phyloP scores from a whole-genome alignment of 164 flowering plant species.

The Aristolochia contorta region DNA sequence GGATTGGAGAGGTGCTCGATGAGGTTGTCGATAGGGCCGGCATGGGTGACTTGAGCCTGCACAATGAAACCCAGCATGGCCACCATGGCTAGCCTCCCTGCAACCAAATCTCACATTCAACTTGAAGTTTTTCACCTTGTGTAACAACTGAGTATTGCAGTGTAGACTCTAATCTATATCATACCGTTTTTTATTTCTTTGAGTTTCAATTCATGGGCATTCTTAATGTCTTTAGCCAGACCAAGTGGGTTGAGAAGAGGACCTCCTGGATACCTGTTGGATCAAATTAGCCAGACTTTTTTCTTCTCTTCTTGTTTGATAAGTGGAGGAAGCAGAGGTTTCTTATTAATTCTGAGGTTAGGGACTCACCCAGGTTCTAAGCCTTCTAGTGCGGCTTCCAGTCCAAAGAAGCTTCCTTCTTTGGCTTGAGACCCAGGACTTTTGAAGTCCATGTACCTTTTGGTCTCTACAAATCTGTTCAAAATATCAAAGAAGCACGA shows the following conservation, averaged over 20 bases:
- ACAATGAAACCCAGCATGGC: conserved; percentile 85
- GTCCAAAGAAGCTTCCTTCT: conserved; percentile 70
- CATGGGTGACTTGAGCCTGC: conserved; percentile 74
- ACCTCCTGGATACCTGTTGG: conserved; percentile 80
- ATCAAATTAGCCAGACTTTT: background rate
- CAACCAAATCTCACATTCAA: conserved; percentile 2
- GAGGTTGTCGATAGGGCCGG: conserved; percentile 73
- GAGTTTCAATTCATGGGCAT: conserved; percentile 68
- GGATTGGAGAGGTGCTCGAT: conserved; percentile 72
- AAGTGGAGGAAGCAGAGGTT: background rate
- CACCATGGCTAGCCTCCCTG: conserved; percentile 88
- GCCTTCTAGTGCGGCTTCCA: conserved; percentile 87
- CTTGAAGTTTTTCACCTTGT: background rate
- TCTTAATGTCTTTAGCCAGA: conserved; percentile 63
- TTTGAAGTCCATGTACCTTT: conserved; percentile 82
- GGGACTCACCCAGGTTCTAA: conserved; percentile 69
- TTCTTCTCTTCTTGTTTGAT: background rate
- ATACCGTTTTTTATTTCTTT: conserved; percentile 92
- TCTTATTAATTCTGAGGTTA: background rate
- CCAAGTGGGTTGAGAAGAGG: conserved; percentile 87
- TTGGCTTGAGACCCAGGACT: conserved; percentile 82
- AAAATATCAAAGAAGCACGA: background rate
- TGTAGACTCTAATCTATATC: background rate
- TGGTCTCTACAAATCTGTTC: conserved; percentile 79
- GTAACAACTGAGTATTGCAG: background rate